Evolutionary conservation across 2,329 filamentous ascomycete genomes (phyloP), one percentile per base, ranked within the genome.

Genomic region (Cercospora janseana): DNA sequence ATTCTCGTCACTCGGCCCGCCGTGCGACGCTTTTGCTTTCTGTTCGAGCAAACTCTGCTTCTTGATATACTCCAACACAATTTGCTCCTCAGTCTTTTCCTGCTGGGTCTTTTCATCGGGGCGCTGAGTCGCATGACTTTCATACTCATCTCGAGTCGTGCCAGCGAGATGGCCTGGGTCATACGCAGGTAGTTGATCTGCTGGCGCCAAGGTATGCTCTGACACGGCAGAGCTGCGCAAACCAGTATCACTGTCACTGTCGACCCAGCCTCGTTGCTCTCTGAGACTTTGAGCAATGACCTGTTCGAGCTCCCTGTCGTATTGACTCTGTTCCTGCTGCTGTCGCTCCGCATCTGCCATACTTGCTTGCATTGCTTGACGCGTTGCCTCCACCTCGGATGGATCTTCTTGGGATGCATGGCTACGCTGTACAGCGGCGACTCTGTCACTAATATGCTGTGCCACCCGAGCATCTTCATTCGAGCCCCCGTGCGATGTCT

Each of bases 11-110:
- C 35, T 13, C 15, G 16, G 27, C 4, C 13, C 21, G 13, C n/a
- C 21, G 26, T 50, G 49, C 4, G 43, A 31, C 13, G 47, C 52
- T 24, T 53, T 58, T 5, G 46, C 52, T 55, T 70, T 72, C 64
- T 63, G 57, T 69, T 92, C 87, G 0, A 79, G 76, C 32, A 88
- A 64, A 66, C 85, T 89, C 71, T 90, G 85, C 72, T 83, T 86
- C 75, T 85, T 87, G 31, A 89, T 78, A 66, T 88, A 89, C 61
- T 89, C 85, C 64, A 91, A 67, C 6, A 90, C 80, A 51, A 86
- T 81, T 49, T 88, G 80, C 64, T 91, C 86, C 63, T 90, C 86
- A 67, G 20, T 79, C 75, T 45, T 65, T 66, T 68, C 66, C 61
- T 65, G 66, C 60, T 58, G 52, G 4, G 49, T 57, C 52, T 57